Conservation (phyloP, 129 eudicot species). For the Saposhnikovia divaricata region DNA sequence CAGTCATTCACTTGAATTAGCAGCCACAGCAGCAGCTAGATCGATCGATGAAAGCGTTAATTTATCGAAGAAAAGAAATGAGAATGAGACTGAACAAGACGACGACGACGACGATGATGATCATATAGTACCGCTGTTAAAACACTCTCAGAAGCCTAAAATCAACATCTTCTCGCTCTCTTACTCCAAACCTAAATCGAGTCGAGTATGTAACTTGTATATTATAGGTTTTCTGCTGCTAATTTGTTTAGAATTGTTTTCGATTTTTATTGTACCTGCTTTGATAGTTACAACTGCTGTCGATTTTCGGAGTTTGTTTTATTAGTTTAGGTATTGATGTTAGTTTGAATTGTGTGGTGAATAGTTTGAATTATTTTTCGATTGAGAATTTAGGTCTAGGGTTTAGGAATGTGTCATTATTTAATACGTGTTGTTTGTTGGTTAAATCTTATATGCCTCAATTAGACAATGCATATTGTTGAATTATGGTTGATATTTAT, state of each 20-base stretch:
- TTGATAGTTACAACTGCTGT: no score
- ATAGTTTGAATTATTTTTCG: not conserved
- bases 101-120: conserved; percentile 27
- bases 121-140: conserved; percentile 49
- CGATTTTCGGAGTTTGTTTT: no score
- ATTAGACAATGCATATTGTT: no score
- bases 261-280: not conserved
- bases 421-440: no score
- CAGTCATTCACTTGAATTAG: conserved; percentile 35
- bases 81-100: conserved; percentile 11
- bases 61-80: not conserved
- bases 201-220: conserved; percentile 23
- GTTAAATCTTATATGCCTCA: no score
- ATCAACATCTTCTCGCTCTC: conserved; percentile 55
- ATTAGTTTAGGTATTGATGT: not conserved
- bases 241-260: not conserved
- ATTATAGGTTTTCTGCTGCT: not conserved
- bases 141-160: conserved; percentile 45
- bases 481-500: no score
- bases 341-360: not conserved
- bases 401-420: not conserved
- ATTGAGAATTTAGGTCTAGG: not conserved
- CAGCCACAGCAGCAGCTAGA: conserved; percentile 12
- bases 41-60: not conserved
- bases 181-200: conserved; percentile 36